Evolutionary conservation across 257 asterid species (phyloP).

Genomic region (Solanum appendiculatum): DNA sequence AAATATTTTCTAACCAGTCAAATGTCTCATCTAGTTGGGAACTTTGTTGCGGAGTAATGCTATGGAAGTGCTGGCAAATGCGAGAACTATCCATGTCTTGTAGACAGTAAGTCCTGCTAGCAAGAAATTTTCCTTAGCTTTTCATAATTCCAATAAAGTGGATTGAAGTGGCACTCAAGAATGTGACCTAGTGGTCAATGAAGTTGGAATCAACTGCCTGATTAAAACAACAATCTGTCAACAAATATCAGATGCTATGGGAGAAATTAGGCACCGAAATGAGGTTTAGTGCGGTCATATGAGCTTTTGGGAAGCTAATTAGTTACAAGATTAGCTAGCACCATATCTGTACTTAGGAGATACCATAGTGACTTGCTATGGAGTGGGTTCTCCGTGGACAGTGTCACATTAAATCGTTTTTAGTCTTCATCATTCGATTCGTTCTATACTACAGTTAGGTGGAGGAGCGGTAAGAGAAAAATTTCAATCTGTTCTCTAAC

Average conservation of each 20-base stretch:
- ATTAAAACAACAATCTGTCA: not conserved
- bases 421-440: not conserved
- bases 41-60: not conserved
- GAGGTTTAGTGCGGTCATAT: not conserved
- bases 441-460: not conserved
- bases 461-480: not conserved
- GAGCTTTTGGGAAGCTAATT: not conserved
- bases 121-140: not conserved
- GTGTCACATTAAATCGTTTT: not conserved
- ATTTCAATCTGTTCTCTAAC: not conserved
- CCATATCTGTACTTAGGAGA: not conserved
- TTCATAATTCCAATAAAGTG: not conserved
- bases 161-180: not conserved
- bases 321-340: not conserved
- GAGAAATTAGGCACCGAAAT: not conserved
- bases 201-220: not conserved
- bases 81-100: not conserved
- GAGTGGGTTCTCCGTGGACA: not conserved
- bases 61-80: not conserved
- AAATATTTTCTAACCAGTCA: not conserved
- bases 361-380: not conserved
- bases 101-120: not conserved
- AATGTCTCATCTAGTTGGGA: not conserved
- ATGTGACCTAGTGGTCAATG: not conserved
- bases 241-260: not conserved